Base-by-base conservation (phyloP, 352 stramenopile species). In the Phytophthora foliorum region DNA sequence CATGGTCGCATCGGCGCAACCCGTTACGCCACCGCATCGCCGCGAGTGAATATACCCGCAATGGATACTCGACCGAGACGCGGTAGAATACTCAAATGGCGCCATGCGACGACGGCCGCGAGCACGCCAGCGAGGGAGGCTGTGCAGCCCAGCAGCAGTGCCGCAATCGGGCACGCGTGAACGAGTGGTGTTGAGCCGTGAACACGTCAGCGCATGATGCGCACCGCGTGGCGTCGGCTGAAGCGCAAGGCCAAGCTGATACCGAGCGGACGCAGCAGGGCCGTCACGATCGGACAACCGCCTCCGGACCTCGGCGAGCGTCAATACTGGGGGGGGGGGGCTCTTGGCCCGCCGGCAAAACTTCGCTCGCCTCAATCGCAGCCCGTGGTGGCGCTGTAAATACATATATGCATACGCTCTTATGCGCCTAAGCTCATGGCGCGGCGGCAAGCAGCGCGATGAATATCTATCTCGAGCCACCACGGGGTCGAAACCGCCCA, bases 151-250 rank as follows among this genome's bases (percentile, higher is more conserved):
- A 69, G 53, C 53, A 52, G 24, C 51, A 41, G 19, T 4, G 59
- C 14, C 59, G 59, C 59, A 67, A 67, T 63, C 56, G 34, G 21
- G 34, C n/a, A 45, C 57, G 17, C 7, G n/a, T 19, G 46, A 9
- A 22, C 44, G 61, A 52, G 54, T 69, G 54, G 62, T 48, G 29
- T 32, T 32, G 29, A 32, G 31, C 21, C 45, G 46, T 59, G 54
- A 70, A 65, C 63, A 70, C 62, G 63, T 70, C 63, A 70, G 55
- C 42, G 49, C 25, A 27, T 65, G 57, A 65, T 64, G 57, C 21
- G 56, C 16, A 19, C 21, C 31, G 25, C 50, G 60, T 57, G 51
- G 61, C 19, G 39, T 53, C 63, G 11, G 9, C 27, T 66, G 55
- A 70, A 70, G 44, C 63, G 63, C 63, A 69, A 68, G 57, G 32